Base-by-base conservation (phyloP, 2,329 filamentous ascomycete species). In the Talaromyces islandicus region DNA sequence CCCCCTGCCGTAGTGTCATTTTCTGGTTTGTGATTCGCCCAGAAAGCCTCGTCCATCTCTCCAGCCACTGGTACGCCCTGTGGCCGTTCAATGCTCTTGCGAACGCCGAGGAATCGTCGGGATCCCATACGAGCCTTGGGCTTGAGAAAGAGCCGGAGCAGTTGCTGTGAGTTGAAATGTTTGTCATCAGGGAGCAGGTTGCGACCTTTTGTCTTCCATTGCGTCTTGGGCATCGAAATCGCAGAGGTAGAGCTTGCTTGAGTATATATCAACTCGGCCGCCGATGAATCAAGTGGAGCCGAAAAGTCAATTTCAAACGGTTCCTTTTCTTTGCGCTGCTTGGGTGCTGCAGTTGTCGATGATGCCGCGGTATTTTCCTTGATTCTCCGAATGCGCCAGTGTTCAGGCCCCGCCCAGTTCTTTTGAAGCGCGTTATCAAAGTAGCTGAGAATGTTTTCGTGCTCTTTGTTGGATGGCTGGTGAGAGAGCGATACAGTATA, bases 391-490 rank as follows among this genome's bases (percentile, higher is more conserved):
- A 99, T 97, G 66, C 93, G 88, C 94, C 94, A 99, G 75, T 99
- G 94, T 73, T 97, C 94, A n/a, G 94, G 93, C 54, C 92, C 95
- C 6, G 89, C 88, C 93, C 94, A 99, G 70, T 97, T 97, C 82
- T 96, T 97, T 72, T 94, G 91, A 50, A 97, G 78, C 2, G 93
- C 92, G 70, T 96, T 91, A 73, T 99, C 94, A 71, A 99, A 99
- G 78, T 97, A 99, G 70, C 90, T 89, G n/a, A 99, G 83, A 60
- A 99, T 96, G 68, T 96, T 93, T 67, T 97, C 91, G 71, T 97
- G 92, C 72, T 88, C 80, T 50, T 76, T 77, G 61, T 91, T 90
- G 56, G 82, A 81, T 58, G 86, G 85, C 56, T 84, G 82, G 66
- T 89, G 88, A 46, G 85, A 85, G 78, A 96, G 86, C n/a, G 89